These are phyloP conservation scores for Pelargonium exstipulatum DNA, from an alignment of 441 rosid genomes.

Conservation along the genomic window DNA sequence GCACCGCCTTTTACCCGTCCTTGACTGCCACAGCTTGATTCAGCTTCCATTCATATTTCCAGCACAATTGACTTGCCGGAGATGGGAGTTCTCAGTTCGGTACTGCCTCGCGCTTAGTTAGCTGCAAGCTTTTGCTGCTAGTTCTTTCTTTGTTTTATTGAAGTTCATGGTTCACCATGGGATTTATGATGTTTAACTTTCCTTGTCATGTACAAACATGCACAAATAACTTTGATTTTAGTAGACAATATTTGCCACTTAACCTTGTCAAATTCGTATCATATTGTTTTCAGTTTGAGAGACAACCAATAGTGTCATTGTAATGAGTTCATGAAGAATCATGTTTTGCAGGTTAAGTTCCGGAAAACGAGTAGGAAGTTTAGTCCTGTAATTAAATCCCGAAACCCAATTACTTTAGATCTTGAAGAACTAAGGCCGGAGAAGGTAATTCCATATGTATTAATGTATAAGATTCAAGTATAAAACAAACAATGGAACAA, in stretches of 20 bases:
- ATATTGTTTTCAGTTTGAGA: no score
- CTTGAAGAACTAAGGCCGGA: no score
- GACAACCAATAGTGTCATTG: no score
- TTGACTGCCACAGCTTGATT: slow-evolving; percentile 59
- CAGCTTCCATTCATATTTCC: not conserved
- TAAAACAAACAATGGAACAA: not conserved
- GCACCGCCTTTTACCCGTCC: slow-evolving; percentile 83
- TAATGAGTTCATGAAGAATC: no score
- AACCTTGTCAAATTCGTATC: no score
- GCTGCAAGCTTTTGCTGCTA: not conserved
- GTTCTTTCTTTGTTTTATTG: no score
- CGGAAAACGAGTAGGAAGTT: no score
- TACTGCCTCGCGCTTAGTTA: not conserved
- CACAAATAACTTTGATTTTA: not conserved
- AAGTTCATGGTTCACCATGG: no score
- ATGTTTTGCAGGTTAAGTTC: no score
- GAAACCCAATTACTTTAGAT: no score
- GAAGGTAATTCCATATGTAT: not conserved
- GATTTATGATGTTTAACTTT: not conserved
- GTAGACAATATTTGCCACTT: not conserved
- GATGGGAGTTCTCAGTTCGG: not conserved
- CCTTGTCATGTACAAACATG: not conserved
- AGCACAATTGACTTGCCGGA: not conserved
- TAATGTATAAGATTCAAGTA: not conserved
- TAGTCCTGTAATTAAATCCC: no score